These are phyloP conservation scores for Rubia occidens DNA, from an alignment of 305 asterid species.

Conservation along the genomic window DNA sequence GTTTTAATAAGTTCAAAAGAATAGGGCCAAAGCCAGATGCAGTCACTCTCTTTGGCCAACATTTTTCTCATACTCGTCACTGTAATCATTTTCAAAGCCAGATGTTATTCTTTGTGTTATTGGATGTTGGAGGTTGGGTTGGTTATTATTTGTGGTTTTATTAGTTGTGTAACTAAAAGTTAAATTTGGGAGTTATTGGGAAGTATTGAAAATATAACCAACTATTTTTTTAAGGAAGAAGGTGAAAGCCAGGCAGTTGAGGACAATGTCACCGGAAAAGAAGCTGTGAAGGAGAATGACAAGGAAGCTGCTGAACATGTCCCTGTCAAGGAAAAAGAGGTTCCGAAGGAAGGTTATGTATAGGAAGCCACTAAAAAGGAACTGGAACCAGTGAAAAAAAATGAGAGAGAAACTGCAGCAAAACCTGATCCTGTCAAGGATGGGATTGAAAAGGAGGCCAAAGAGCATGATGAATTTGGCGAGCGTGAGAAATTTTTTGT, in stretches of 20 bases:
- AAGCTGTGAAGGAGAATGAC: conserved; percentile 12
- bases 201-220: no score
- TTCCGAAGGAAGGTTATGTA: not conserved
- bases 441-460: not conserved
- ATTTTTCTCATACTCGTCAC: no score
- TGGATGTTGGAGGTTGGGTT: not conserved
- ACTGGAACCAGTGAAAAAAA: conserved; percentile 13
- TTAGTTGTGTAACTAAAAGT: conserved; percentile 1
- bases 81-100: no score
- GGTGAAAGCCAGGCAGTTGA: conserved; percentile 20
- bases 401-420: conserved; percentile 10
- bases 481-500: not conserved
- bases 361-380: conserved; percentile 16
- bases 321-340: conserved; percentile 6
- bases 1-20: not conserved
- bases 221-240: no score
- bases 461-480: no score
- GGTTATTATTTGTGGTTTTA: not conserved
- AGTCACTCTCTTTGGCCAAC: no score
- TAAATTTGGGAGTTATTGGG: not conserved
- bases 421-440: conserved; percentile 18
- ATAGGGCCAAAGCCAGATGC: not conserved
- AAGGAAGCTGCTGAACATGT: conserved; percentile 10
- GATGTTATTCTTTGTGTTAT: conserved; percentile 3
- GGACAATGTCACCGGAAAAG: conserved; percentile 8